phyloP scores from a whole-genome alignment of 2,329 filamentous ascomycete genomes.

The Cladophialophora carrionii region DNA sequence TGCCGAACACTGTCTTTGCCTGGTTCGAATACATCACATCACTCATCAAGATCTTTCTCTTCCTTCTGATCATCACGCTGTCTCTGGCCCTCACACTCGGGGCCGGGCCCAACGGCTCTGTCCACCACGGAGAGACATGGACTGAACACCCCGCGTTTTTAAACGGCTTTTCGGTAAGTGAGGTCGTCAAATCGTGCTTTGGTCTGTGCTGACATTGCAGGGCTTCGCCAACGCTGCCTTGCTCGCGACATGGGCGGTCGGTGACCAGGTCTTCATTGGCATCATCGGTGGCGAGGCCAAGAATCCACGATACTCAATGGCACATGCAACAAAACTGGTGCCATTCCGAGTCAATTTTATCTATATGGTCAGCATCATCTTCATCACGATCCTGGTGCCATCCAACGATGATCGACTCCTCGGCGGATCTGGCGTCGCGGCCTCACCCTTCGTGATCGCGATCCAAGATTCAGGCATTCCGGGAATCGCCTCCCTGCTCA shows the following conservation, averaged over 20 bases:
- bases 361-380: constrained; percentile 42
- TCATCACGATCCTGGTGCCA: constrained; percentile 40
- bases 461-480: constrained; percentile 41
- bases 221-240: constrained; percentile 43
- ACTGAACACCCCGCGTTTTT: constrained; percentile 42
- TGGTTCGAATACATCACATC: constrained; percentile 46
- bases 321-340: constrained; percentile 42
- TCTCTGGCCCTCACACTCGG: constrained; percentile 47
- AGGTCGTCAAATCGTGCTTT: background rate
- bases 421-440: constrained; percentile 40
- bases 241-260: constrained; percentile 41
- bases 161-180: constrained; percentile 43
- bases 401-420: constrained; percentile 38
- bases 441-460: constrained; percentile 44
- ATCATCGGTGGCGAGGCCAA: constrained; percentile 45
- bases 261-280: constrained; percentile 44
- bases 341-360: constrained; percentile 43
- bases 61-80: constrained; percentile 46
- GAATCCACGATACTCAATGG: constrained; percentile 45
- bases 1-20: constrained; percentile 41
- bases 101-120: constrained; percentile 45
- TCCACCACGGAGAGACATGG: constrained; percentile 44
- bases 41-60: constrained; percentile 45
- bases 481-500: constrained; percentile 42
- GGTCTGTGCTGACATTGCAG: constrained; percentile 25